Percentiles rank a stretch among this genome's conserved stretches.
Evolutionary conservation across 1,139 yeast genomes (phyloP).

Genomic region (Williopsis jadinii): DNA sequence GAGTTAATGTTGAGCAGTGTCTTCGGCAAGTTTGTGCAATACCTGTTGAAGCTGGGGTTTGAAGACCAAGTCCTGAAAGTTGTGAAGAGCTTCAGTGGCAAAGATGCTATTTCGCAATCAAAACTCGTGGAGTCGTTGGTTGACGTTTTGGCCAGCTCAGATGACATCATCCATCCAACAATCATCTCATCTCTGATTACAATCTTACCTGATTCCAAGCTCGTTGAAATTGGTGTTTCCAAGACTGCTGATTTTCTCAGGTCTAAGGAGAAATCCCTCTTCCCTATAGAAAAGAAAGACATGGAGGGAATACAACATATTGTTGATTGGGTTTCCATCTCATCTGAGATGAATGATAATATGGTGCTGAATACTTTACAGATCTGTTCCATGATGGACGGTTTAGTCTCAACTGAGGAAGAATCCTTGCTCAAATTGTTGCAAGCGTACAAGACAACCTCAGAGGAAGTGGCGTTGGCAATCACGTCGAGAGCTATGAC

Average conservation of each 20-base stretch:
- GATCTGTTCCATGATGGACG: slow-evolving; percentile 2
- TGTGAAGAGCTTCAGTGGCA: not conserved
- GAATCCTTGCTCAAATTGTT: not conserved
- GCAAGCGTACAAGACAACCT: not conserved
- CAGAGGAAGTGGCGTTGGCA: not conserved
- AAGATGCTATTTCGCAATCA: not conserved
- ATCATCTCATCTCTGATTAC: not conserved
- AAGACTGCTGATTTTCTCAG: not conserved
- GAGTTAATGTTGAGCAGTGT: not conserved
- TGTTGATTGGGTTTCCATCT: not conserved
- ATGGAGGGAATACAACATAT: slow-evolving; percentile 1
- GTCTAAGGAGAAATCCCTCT: slow-evolving; percentile 2
- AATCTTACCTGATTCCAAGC: not conserved
- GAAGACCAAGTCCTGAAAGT: slow-evolving; percentile 12
- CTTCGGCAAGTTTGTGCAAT: slow-evolving; percentile 10
- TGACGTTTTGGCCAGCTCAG: not conserved
- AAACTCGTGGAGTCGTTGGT: not conserved
- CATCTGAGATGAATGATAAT: not conserved
- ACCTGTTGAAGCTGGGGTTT: slow-evolving; percentile 11
- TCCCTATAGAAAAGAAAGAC: slow-evolving; percentile 7
- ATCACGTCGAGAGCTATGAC: slow-evolving; percentile 1
- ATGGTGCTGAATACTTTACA: not conserved
- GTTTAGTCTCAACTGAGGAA: not conserved
- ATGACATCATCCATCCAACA: not conserved
- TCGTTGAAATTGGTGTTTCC: not conserved